A percentile compares a stretch with the other conserved stretches of the same genome.
Evolutionary conservation across 164 flowering plant species (phyloP).

Genomic region (Akebia trifoliata): DNA sequence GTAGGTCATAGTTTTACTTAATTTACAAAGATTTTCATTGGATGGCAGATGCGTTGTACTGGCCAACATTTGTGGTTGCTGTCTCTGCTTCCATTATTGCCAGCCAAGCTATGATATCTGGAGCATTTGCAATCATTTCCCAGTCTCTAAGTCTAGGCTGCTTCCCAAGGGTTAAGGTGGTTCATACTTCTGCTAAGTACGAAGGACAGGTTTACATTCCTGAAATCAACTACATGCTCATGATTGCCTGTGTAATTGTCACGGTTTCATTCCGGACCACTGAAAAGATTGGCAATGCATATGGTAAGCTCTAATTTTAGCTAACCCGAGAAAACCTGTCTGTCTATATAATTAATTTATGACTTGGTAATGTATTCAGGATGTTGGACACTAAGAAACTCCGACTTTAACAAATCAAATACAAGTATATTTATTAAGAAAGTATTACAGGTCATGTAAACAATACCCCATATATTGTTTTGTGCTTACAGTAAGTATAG

Average conservation of each 20-base stretch:
- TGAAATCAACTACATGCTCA: conserved; percentile 59
- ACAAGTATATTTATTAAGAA: too few relatives aligned
- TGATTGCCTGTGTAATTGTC: conserved; percentile 54
- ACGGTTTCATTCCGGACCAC: conserved; percentile 46
- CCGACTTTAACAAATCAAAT: too few relatives aligned
- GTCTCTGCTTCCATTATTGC: conserved; percentile 69
- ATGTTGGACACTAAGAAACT: too few relatives aligned
- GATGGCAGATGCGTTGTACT: conserved; percentile 48
- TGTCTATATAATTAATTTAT: too few relatives aligned
- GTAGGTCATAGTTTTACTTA: neutral
- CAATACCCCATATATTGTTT: too few relatives aligned
- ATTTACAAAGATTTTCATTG: neutral
- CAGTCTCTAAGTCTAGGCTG: conserved; percentile 52
- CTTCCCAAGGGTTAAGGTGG: conserved; percentile 71
- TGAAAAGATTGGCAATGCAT: conserved; percentile 53
- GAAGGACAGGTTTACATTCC: conserved; percentile 83
- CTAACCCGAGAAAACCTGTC: too few relatives aligned
- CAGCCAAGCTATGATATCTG: conserved; percentile 79
- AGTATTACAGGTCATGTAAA: too few relatives aligned
- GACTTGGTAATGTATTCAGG: too few relatives aligned
- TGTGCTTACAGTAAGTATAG: too few relatives aligned
- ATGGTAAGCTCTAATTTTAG: conserved; percentile 30
- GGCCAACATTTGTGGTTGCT: conserved; percentile 71
- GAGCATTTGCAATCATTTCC: conserved; percentile 53
- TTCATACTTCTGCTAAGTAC: conserved; percentile 70